These are phyloP conservation scores for Emergomyces orientalis DNA, from an alignment of 2,329 filamentous ascomycete genomes.

Conservation along the genomic window DNA sequence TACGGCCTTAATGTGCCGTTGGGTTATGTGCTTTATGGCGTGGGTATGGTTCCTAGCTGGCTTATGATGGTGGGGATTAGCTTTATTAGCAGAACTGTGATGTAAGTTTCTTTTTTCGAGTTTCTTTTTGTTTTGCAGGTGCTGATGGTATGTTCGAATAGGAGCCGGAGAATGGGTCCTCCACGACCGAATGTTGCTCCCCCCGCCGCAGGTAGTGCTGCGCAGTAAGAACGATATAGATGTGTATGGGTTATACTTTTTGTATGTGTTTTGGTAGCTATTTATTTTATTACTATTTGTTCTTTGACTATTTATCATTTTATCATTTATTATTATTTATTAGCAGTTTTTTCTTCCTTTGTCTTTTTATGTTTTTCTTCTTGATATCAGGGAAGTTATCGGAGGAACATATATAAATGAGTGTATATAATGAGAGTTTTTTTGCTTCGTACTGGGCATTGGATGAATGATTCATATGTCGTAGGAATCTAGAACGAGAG, in stretches of 20 bases:
- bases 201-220: constrained; percentile 14
- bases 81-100: constrained; percentile 51
- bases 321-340: neutral
- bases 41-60: constrained; percentile 54
- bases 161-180: constrained; percentile 21
- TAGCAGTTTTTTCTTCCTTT: neutral
- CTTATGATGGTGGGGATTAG: constrained; percentile 55
- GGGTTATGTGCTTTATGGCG: constrained; percentile 48
- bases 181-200: constrained; percentile 14
- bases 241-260: neutral
- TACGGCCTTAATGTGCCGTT: constrained; percentile 45
- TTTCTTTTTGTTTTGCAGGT: constrained; percentile 8
- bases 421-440: constrained; percentile 2
- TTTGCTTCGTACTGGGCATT: neutral
- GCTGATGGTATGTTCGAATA: constrained; percentile 15
- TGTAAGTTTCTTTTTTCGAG: constrained; percentile 20
- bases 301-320: neutral
- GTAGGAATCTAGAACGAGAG: neutral
- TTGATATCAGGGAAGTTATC: neutral
- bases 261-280: neutral
- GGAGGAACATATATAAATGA: neutral
- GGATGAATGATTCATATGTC: neutral
- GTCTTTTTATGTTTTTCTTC: neutral
- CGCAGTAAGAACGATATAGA: constrained; percentile 16
- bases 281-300: neutral